Percentiles rank a stretch among this genome's conserved stretches.
phyloP scores from a whole-genome alignment of 2,329 filamentous ascomycete genomes.

The Sclerotinia borealis region DNA sequence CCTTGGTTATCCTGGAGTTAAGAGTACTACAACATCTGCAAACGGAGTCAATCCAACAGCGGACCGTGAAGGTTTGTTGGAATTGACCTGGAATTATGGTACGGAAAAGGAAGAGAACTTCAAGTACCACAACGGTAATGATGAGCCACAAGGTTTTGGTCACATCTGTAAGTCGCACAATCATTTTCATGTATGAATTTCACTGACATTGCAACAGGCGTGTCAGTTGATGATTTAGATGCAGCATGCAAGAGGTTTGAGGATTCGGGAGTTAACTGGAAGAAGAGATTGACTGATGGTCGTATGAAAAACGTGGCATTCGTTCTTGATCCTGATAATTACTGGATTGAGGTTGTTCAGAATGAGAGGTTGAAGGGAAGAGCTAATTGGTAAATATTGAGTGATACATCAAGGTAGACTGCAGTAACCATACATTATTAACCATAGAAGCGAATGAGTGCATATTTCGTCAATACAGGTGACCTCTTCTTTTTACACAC shows the following conservation, averaged over 20 bases:
- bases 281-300: conserved; percentile 90
- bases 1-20: conserved; percentile 65
- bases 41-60: conserved; percentile 54
- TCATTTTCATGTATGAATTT: background rate
- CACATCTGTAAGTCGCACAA: conserved; percentile 67
- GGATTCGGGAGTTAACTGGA: conserved; percentile 75
- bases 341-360: conserved; percentile 74
- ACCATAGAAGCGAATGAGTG: background rate
- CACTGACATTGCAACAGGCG: conserved; percentile 40
- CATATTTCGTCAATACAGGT: background rate
- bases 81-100: conserved; percentile 79
- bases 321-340: conserved; percentile 78
- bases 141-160: conserved; percentile 86
- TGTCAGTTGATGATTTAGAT: conserved; percentile 83
- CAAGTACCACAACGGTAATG: conserved; percentile 88
- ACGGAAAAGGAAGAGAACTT: conserved; percentile 83
- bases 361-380: conserved; percentile 58
- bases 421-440: too few relatives aligned
- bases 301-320: conserved; percentile 93
- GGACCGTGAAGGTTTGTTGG: conserved; percentile 74
- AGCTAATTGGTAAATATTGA: conserved; percentile 23
- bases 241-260: conserved; percentile 85
- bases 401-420: background rate
- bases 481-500: background rate
- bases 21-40: conserved; percentile 47